Evolutionary conservation across 176 grass and related monocot genomes (phyloP).

Genomic region (Stipa capillata): DNA sequence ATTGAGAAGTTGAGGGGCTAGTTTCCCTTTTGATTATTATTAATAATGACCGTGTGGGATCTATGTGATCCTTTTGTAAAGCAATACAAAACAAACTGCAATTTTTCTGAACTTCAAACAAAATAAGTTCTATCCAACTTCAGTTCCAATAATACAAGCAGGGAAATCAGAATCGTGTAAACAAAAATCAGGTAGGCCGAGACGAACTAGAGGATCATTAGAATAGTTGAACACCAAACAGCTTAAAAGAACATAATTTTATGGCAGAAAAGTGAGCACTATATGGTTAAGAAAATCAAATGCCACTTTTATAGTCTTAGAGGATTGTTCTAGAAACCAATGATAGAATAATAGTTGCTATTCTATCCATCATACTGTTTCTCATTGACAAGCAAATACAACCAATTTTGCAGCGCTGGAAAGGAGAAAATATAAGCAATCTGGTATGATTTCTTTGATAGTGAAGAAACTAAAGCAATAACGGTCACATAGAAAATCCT

Average conservation of each 20-base stretch:
- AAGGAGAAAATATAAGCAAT: conserved; percentile 4
- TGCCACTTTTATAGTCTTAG: background rate
- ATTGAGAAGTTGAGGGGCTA: background rate
- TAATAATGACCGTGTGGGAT: background rate
- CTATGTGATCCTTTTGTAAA: background rate
- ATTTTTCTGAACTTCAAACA: background rate
- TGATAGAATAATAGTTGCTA: background rate
- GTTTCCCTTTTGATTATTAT: background rate
- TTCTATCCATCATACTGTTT: background rate
- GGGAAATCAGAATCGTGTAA: background rate
- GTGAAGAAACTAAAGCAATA: conserved; percentile 11
- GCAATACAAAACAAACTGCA: background rate
- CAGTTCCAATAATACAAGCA: background rate
- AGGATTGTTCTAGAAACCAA: conserved; percentile 2
- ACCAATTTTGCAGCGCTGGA: conserved; percentile 37
- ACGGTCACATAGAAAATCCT: conserved; percentile 7
- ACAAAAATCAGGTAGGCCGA: background rate
- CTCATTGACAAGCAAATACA: conserved; percentile 25
- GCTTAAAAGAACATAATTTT: conserved; percentile 4
- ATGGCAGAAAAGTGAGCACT: background rate
- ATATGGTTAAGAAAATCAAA: conserved; percentile 8
- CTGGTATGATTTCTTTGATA: background rate
- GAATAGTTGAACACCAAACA: background rate
- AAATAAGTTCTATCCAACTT: background rate
- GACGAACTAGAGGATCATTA: background rate